Evolutionary conservation across 805 yeast genomes (phyloP).

Genomic region (Blastobotrys terrestris): DNA sequence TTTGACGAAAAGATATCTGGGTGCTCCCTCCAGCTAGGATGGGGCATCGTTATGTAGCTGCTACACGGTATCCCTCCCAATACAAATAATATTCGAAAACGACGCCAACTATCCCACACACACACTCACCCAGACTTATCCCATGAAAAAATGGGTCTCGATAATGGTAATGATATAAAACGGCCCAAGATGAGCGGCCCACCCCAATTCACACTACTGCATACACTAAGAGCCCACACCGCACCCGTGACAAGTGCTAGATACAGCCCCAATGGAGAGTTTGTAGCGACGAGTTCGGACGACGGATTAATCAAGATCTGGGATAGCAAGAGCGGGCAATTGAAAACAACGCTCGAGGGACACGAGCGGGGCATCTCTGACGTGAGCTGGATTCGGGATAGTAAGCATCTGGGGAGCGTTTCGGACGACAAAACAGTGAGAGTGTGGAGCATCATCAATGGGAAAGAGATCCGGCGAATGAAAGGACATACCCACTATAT

Average conservation of each 20-base stretch:
- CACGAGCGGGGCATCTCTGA: slow-evolving; percentile 72
- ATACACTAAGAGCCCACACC: slow-evolving; percentile 12
- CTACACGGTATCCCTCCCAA: too few species aligned
- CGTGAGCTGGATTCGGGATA: slow-evolving; percentile 71
- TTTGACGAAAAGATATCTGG: too few species aligned
- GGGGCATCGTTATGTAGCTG: too few species aligned
- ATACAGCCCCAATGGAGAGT: slow-evolving; percentile 55
- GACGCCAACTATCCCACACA: too few species aligned
- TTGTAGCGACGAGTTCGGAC: slow-evolving; percentile 46
- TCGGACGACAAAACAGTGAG: slow-evolving; percentile 80
- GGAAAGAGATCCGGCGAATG: slow-evolving; percentile 37
- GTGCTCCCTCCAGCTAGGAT: too few species aligned
- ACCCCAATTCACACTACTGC: neutral
- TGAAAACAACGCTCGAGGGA: slow-evolving; percentile 39
- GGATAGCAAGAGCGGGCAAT: slow-evolving; percentile 37
- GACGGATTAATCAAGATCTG: slow-evolving; percentile 57
- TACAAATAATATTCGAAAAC: too few species aligned
- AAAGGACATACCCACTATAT: slow-evolving; percentile 84
- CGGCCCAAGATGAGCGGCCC: neutral
- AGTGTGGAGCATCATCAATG: slow-evolving; percentile 54
- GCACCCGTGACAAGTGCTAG: slow-evolving; percentile 41
- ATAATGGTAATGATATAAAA: neutral
- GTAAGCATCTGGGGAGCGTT: slow-evolving; percentile 68
- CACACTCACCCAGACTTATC: too few species aligned
- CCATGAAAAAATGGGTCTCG: too few species aligned